Evolutionary conservation across 2,329 filamentous ascomycete species (phyloP), one percentile per base, ranked within the genome.

Genomic region (Penicillium sp.): DNA sequence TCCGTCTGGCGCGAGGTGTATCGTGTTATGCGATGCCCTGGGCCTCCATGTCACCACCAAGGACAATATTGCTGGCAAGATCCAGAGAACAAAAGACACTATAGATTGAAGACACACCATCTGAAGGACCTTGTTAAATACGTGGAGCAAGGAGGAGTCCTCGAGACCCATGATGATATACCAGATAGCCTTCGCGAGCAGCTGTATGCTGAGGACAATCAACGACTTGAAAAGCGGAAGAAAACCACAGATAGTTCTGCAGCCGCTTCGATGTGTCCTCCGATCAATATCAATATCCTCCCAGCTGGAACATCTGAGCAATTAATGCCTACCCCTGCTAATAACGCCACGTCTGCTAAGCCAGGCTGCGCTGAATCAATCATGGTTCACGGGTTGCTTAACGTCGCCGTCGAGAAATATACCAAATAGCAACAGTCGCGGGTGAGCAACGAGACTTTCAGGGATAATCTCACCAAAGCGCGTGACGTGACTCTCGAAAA

Each of bases 11-110:
- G 41, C 18, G 48, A 59, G 18, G 53, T 64, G 10, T 64, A 64
- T 45, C 40, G 21, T 33, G 13, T 57, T 2, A 56, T 64, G 39
- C 59, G 50, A 30, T 65, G 58, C 38, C 51, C 51, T 31, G 51
- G 59, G 8, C 48, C 50, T 35, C 57, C 36, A 35, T 64, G 50
- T 39, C 42, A 51, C 43, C 45, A 50, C 23, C 31, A 43, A 40
- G 53, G 56, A 17, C 50, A 55, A 33, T 51, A 64, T 47, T 64
- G 54, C 56, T 66, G 53, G 60, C 44, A 54, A 37, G 56, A 63
- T 41, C 54, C 55, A 16, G 17, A 51, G 47, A 51, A 30, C 51
- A 62, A 48, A 59, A 59, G 45, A 14, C 58, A 66, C 41, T 58
- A 64, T 33, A 59, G 47, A 43, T 51, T 65, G 4, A 47, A 35